Percentiles rank a stretch among this genome's conserved stretches.
phyloP scores from a whole-genome alignment of 2,329 filamentous ascomycete genomes.

The Samsoniella hepiali region DNA sequence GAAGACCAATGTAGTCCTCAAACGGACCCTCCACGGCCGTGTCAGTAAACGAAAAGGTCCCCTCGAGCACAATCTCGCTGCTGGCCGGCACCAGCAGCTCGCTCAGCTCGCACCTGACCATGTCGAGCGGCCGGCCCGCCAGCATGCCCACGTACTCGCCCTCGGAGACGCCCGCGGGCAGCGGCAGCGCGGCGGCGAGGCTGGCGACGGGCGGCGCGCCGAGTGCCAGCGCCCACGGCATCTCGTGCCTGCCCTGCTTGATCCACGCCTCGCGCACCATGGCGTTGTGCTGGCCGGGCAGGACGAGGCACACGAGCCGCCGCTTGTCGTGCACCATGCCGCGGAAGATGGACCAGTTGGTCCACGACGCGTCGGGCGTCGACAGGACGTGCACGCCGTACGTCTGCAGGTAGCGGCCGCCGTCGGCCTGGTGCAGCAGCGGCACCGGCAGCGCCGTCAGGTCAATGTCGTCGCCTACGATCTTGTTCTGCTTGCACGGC shows the following conservation, averaged over 20 bases:
- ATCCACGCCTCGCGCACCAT: conserved; percentile 46
- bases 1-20: conserved; percentile 33
- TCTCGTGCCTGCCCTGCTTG: conserved; percentile 40
- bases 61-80: conserved; percentile 50
- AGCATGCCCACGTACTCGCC: conserved; percentile 47
- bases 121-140: conserved; percentile 41
- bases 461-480: conserved; percentile 43
- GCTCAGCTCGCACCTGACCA: conserved; percentile 52
- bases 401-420: conserved; percentile 49
- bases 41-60: conserved; percentile 43
- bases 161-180: conserved; percentile 48
- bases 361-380: conserved; percentile 44
- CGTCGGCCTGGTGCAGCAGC: conserved; percentile 42
- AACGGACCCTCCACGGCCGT: conserved; percentile 48
- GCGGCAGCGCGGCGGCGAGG: conserved; percentile 46
- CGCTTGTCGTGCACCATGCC: conserved; percentile 46
- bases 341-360: conserved; percentile 43
- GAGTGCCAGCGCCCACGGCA: conserved; percentile 46
- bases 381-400: conserved; percentile 48
- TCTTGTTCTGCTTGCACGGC: conserved; percentile 41
- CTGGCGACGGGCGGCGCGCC: conserved; percentile 49
- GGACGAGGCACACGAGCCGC: conserved; percentile 40
- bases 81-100: conserved; percentile 47
- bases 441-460: conserved; percentile 42
- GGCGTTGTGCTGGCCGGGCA: conserved; percentile 43